Percentiles rank a stretch among this genome's conserved stretches.
phyloP scores from a whole-genome alignment of 257 asterid species.

The Vinca minor region DNA sequence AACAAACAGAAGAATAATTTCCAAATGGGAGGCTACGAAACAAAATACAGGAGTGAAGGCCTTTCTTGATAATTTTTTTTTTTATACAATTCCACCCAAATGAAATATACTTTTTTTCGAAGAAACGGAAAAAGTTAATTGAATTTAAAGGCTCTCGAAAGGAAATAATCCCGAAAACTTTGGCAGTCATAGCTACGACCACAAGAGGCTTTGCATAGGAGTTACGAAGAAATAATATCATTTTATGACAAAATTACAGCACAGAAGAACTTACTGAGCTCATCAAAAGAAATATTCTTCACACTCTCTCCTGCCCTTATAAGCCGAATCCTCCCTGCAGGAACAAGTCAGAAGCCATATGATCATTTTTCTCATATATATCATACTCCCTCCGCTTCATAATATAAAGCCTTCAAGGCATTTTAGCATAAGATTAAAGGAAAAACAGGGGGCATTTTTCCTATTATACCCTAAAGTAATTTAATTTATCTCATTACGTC shows the following conservation, averaged over 20 bases:
- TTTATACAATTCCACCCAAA: not conserved
- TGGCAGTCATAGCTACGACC: not conserved
- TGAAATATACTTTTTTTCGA: not conserved
- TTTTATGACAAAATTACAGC: slow-evolving; percentile 5
- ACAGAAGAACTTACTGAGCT: slow-evolving; percentile 56
- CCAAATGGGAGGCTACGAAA: not conserved
- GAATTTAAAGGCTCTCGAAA: not conserved
- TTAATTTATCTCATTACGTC: too few relatives aligned
- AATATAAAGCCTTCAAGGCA: too few relatives aligned
- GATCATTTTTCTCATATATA: not conserved
- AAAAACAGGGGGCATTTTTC: too few relatives aligned
- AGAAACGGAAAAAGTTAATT: not conserved
- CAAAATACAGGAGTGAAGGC: not conserved
- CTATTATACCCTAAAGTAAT: too few relatives aligned
- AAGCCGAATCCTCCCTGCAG: slow-evolving; percentile 73
- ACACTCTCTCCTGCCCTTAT: slow-evolving; percentile 55
- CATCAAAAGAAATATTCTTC: slow-evolving; percentile 53
- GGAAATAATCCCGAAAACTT: not conserved
- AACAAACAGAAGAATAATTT: not conserved
- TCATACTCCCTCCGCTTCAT: too few relatives aligned
- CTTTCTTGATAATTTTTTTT: not conserved
- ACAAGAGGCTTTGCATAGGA: not conserved
- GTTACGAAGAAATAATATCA: slow-evolving; percentile 1
- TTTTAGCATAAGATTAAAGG: too few relatives aligned
- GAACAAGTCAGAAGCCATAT: slow-evolving; percentile 12